Evolutionary conservation across 2,329 filamentous ascomycete genomes (phyloP).

Genomic region (Cordyceps cicadae): DNA sequence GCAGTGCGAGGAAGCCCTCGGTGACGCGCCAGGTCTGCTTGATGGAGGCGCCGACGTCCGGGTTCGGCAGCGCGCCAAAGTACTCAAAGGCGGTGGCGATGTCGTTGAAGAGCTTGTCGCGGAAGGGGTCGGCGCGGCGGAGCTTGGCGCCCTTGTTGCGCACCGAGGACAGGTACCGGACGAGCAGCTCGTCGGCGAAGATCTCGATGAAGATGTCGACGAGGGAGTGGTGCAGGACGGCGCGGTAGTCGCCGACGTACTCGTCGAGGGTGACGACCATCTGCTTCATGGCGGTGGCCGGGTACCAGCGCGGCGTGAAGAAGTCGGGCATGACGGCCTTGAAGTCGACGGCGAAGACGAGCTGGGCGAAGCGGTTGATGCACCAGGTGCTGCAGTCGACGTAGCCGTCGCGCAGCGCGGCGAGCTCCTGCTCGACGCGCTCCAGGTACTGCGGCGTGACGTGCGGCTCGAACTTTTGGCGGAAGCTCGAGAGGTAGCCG

Average conservation of each 20-base stretch:
- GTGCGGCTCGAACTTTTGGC: conserved; percentile 69
- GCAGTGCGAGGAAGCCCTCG: conserved; percentile 69
- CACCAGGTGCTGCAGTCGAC: conserved; percentile 93
- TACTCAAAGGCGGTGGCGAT: conserved; percentile 84
- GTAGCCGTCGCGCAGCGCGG: conserved; percentile 76
- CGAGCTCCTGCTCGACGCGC: conserved; percentile 63
- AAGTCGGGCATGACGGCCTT: conserved; percentile 73
- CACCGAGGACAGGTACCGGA: conserved; percentile 74
- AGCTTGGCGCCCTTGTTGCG: conserved; percentile 89
- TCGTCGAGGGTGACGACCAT: conserved; percentile 94
- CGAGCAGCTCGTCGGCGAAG: conserved; percentile 81
- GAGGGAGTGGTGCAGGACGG: conserved; percentile 76
- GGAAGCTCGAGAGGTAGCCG: conserved; percentile 81
- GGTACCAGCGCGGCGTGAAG: conserved; percentile 88
- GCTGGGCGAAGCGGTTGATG: conserved; percentile 73
- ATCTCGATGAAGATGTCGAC: conserved; percentile 90
- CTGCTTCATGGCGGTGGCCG: conserved; percentile 76
- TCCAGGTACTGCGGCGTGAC: conserved; percentile 75
- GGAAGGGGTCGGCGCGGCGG: conserved; percentile 75
- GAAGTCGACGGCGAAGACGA: conserved; percentile 91
- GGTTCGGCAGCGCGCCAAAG: conserved; percentile 64
- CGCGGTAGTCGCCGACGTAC: conserved; percentile 80
- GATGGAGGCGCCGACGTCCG: conserved; percentile 58
- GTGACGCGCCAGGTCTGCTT: conserved; percentile 91
- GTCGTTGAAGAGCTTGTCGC: conserved; percentile 90